Base-by-base conservation (phyloP, 1,284 basidiomycete species). In the Chalciporus sp. region DNA sequence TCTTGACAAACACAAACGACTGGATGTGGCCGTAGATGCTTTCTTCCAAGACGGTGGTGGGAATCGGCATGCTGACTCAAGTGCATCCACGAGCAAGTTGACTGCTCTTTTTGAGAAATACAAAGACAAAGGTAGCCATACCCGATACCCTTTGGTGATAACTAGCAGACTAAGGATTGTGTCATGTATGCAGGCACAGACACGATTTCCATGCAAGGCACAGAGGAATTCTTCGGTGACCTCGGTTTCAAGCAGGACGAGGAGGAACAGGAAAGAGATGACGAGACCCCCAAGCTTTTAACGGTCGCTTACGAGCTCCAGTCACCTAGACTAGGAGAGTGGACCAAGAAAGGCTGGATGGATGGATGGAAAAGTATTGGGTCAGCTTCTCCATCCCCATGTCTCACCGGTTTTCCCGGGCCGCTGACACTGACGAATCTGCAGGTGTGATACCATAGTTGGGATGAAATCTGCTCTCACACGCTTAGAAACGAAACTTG, bases 301-400 rank as follows among this genome's bases (percentile, higher is more conserved):
- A 84, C 88, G 4, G 73, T 94, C 41, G 91, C 90, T 12, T 90
- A 80, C 62, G 88, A 92, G 63, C 79, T 93, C 29, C 86, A 88
- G 63, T 87, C 87, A 6, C 86, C 86, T 0, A 66, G 75, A 50
- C 76, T 95, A 58, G 93, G 90, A 12, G 80, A 85, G 61, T 97
- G 92, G 88, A 80, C 79, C 41, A 82, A 79, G 63, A 78, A 82
- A 56, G 87, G 86, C 1, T 96, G 92, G 87, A 69, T 86, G 35
- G 85, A 90, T 3, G 94, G 93, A 2, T 94, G 92, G 91, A 86
- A 85, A 68, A 71, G 68, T 23, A 71, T 89, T 29, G 81, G 85
- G 84, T 86, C 62, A 59, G 82, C 71, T 43, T 49, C 41, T 48
- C 7, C 39, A 23, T 23, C 6, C 6, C 48, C 52, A 49, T 47